A percentile compares a stretch with the other conserved stretches of the same genome.
These are phyloP conservation scores for Barnettozyma sucrosica DNA, from an alignment of 805 yeast genomes.

Conservation along the genomic window DNA sequence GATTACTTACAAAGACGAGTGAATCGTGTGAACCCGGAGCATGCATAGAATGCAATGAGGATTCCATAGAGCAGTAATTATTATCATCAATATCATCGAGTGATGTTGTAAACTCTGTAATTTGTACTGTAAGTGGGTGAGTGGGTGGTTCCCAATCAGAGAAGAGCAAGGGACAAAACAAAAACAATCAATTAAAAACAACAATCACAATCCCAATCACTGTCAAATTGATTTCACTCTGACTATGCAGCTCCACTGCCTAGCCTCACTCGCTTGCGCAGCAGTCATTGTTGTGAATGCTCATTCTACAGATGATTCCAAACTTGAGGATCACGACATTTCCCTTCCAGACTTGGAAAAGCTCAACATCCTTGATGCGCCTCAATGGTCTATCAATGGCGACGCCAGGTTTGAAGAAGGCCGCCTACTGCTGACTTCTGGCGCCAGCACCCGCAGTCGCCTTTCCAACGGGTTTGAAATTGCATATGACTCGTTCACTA, in stretches of 20 bases:
- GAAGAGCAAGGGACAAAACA: background rate
- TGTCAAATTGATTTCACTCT: no score
- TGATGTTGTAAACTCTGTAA: no score
- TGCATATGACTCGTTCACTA: slow-evolving; percentile 41
- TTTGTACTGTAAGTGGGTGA: no score
- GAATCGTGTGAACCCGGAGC: slow-evolving; percentile 3
- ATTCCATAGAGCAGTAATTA: no score
- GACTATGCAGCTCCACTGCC: background rate
- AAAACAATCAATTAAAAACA: background rate
- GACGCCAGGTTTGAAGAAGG: slow-evolving; percentile 43
- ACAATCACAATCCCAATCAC: no score
- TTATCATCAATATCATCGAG: no score
- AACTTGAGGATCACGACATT: slow-evolving; percentile 24
- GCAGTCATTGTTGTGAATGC: slow-evolving; percentile 6
- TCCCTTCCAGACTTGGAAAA: slow-evolving; percentile 37
- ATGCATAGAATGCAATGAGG: slow-evolving; percentile 19
- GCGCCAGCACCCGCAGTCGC: slow-evolving; percentile 34
- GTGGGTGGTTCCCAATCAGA: no score
- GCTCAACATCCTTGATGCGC: slow-evolving; percentile 22
- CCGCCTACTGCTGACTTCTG: slow-evolving; percentile 47
- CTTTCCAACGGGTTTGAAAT: slow-evolving; percentile 36
- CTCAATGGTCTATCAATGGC: slow-evolving; percentile 36
- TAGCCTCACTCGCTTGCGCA: background rate
- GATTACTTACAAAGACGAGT: slow-evolving; percentile 5
- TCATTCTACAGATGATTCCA: slow-evolving; percentile 21